A percentile compares a stretch with the other conserved stretches of the same genome.
Conservation (phyloP, 257 asterid species). For the Handroanthus guayacan region DNA sequence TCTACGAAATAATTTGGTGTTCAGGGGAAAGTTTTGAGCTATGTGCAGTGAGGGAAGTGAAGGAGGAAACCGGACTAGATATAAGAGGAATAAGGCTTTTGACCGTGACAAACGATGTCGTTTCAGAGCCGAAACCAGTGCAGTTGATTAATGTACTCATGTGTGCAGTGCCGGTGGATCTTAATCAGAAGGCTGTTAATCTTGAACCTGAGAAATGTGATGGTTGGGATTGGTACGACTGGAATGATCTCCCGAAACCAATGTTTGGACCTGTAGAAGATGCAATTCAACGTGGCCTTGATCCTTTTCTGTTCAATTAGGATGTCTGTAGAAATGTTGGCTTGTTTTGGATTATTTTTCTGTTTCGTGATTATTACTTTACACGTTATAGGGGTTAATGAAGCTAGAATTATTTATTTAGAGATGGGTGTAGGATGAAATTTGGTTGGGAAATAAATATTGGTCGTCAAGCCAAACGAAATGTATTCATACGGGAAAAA, state of each 20-base stretch:
- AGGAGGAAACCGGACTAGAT: conserved; percentile 77
- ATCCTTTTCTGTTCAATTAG: conserved; percentile 48
- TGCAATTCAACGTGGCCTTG: conserved; percentile 53
- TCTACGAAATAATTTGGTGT: neutral
- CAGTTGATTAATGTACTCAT: conserved; percentile 60
- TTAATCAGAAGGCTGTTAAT: conserved; percentile 50
- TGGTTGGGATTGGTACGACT: conserved; percentile 85
- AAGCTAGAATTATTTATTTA: too few species aligned
- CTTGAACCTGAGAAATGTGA: conserved; percentile 76
- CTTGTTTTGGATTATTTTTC: too few species aligned
- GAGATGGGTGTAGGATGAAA: too few species aligned
- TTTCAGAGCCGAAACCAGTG: conserved; percentile 46
- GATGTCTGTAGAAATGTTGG: too few species aligned
- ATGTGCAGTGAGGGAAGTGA: conserved; percentile 70
- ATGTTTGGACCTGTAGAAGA: conserved; percentile 54
- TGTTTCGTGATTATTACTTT: too few species aligned
- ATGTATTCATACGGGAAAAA: too few species aligned
- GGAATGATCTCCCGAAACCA: conserved; percentile 73
- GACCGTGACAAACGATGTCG: conserved; percentile 54
- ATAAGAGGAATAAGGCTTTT: conserved; percentile 43
- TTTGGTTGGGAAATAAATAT: too few species aligned
- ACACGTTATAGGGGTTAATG: too few species aligned
- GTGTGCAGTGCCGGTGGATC: conserved; percentile 53
- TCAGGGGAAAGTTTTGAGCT: conserved; percentile 71
- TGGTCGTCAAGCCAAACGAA: too few species aligned